phyloP scores from a whole-genome alignment of 176 grass and related monocot species.

The Urochloa ruziziensis region DNA sequence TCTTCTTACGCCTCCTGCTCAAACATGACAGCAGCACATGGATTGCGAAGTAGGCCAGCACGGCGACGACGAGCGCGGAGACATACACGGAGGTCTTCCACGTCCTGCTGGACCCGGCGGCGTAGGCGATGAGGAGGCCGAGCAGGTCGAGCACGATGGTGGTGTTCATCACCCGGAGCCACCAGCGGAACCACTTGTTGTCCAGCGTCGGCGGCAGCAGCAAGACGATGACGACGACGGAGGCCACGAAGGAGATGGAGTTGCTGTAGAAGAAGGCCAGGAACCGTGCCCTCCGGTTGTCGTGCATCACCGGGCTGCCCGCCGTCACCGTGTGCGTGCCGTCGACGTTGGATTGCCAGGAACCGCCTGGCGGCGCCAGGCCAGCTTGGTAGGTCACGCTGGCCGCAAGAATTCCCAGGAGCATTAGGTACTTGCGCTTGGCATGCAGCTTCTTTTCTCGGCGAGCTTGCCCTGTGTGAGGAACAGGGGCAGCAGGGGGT shows the following conservation, averaged over 20 bases:
- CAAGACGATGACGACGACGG: neutral
- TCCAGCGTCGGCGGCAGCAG: neutral
- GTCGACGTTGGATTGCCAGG: neutral
- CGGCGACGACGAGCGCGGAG: neutral
- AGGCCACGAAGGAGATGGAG: neutral
- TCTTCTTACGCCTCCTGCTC: neutral
- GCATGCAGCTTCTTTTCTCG: neutral
- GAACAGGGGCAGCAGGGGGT: no score
- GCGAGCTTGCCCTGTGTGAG: no score
- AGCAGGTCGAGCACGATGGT: neutral
- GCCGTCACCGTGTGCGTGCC: neutral
- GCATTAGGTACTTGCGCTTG: neutral
- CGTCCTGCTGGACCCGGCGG: neutral
- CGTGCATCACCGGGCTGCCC: neutral
- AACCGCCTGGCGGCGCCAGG: neutral
- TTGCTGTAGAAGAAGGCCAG: neutral
- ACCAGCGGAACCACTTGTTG: neutral
- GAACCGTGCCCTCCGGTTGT: neutral
- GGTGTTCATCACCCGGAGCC: neutral
- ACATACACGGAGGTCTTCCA: neutral
- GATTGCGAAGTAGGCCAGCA: neutral
- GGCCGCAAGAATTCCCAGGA: neutral
- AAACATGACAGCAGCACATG: neutral
- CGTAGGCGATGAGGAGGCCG: neutral
- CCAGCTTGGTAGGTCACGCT: neutral